Evolutionary conservation across 257 asterid genomes (phyloP).

Genomic region (Orobanche coerulescens): DNA sequence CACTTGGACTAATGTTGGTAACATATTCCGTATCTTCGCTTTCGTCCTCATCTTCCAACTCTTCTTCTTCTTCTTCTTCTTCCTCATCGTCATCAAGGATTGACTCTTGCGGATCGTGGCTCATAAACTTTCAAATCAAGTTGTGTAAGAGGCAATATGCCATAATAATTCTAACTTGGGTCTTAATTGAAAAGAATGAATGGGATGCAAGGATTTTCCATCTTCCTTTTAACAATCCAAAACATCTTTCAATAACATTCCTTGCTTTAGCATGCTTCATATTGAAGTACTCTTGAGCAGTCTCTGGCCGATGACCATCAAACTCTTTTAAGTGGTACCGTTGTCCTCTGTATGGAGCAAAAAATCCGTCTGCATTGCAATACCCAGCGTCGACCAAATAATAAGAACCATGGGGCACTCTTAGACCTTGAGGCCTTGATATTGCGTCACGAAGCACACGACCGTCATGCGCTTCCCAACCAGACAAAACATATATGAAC

Average conservation of each 20-base stretch:
- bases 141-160: neutral
- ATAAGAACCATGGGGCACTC: neutral
- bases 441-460: slow-evolving; percentile 4
- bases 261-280: neutral
- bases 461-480: neutral
- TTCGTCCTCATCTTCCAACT: no score
- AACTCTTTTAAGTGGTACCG: neutral
- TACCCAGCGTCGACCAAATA: neutral
- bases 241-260: neutral
- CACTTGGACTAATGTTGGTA: no score
- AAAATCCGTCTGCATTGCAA: neutral
- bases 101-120: neutral
- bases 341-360: neutral
- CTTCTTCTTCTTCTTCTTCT: no score
- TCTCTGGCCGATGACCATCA: neutral
- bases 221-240: slow-evolving; percentile 3
- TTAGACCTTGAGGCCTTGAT: neutral
- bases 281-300: neutral
- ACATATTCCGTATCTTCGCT: no score
- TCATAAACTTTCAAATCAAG: neutral
- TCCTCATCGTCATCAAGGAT: neutral
- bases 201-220: neutral
- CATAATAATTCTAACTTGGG: neutral
- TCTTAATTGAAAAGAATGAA: neutral
- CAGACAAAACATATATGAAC: neutral